These are phyloP conservation scores for Flaveria trinervia DNA, from an alignment of 129 eudicot genomes.

Conservation along the genomic window DNA sequence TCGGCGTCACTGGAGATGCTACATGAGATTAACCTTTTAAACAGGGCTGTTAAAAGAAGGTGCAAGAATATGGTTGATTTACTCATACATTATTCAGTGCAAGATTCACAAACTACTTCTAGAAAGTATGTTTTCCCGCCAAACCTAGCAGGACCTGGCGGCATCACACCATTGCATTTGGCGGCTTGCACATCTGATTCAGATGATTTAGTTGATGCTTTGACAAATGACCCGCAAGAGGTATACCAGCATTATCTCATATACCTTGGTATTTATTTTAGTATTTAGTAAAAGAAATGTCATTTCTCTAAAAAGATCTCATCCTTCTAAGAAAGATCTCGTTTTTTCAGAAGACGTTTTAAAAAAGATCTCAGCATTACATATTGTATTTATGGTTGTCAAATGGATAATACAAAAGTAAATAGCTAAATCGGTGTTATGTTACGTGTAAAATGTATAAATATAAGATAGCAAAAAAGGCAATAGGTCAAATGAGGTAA, in stretches of 20 bases:
- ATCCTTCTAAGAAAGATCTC: not conserved
- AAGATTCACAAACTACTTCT: conserved; percentile 34
- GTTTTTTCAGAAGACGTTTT: not conserved
- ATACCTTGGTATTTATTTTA: not conserved
- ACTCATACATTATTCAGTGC: conserved; percentile 58
- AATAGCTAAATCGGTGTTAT: not conserved
- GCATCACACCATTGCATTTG: conserved; percentile 88
- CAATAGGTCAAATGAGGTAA: not conserved
- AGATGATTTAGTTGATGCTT: conserved; percentile 62
- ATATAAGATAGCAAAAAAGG: not conserved
- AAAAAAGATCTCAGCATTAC: not conserved
- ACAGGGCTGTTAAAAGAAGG: conserved; percentile 78
- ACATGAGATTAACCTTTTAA: conserved; percentile 64
- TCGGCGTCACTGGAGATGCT: conserved; percentile 52
- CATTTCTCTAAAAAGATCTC: not conserved
- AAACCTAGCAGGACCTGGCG: conserved; percentile 84
- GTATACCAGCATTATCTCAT: conserved; percentile 31
- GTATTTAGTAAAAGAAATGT: not conserved
- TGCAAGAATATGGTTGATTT: conserved; percentile 69
- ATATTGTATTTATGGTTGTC: not conserved
- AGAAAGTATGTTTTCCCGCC: conserved; percentile 64
- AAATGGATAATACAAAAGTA: not conserved
- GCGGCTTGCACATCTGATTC: conserved; percentile 72
- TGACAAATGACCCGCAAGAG: conserved; percentile 84
- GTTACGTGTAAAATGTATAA: not conserved